phyloP scores from a whole-genome alignment of 2,329 filamentous ascomycete genomes.

The Botrytis deweyae region DNA sequence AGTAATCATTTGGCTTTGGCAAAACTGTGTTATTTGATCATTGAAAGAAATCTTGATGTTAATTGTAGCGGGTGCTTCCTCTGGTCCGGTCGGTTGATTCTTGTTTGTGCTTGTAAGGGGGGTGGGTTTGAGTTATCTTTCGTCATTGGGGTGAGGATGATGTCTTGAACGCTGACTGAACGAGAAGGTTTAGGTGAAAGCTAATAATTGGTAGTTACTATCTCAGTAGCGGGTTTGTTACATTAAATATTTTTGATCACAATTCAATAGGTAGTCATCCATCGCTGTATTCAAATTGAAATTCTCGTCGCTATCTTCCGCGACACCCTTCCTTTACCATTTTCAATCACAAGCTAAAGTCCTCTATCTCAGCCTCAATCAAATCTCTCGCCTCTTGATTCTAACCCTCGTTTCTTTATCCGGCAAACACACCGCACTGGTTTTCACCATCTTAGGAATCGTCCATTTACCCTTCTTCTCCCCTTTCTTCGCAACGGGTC shows the following conservation, averaged over 20 bases:
- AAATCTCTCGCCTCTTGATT: conserved; percentile 45
- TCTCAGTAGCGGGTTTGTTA: background rate
- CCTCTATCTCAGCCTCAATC: background rate
- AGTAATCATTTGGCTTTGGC: background rate
- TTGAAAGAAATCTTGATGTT: background rate
- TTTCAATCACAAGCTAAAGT: background rate
- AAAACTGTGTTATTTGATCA: background rate
- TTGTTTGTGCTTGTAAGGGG: background rate
- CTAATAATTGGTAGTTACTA: background rate
- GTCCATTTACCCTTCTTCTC: conserved; percentile 43
- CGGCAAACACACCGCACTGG: conserved; percentile 51
- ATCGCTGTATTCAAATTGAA: background rate
- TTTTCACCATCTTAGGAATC: conserved; percentile 50
- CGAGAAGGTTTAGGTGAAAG: background rate
- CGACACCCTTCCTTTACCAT: background rate
- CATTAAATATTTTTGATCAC: background rate
- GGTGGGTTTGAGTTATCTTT: background rate
- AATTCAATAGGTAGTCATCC: background rate
- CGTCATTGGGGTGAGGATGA: background rate
- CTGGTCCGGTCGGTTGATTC: background rate
- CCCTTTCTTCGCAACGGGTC: conserved; percentile 43
- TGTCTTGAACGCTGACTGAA: background rate
- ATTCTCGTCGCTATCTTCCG: background rate
- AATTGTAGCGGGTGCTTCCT: background rate
- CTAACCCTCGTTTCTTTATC: conserved; percentile 53